A percentile compares a stretch with the other conserved stretches of the same genome.
Conservation (phyloP, 352 stramenopile species). For the Phytopythium oedochilum region DNA sequence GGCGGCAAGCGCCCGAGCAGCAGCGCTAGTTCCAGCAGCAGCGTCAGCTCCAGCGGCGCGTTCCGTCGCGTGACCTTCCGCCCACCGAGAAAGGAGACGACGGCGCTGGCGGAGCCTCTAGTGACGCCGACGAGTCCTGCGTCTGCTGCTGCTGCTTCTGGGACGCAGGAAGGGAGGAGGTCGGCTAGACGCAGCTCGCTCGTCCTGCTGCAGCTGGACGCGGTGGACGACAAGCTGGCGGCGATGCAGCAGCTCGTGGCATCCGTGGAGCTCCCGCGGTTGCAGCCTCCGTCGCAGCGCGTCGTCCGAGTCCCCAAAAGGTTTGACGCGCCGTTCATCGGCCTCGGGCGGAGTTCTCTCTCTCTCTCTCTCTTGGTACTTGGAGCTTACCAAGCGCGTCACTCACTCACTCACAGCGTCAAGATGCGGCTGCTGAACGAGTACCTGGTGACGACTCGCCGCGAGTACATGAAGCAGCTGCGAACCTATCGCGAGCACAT, state of each 20-base stretch:
- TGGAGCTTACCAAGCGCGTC: too few relatives aligned
- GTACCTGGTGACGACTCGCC: slow-evolving; percentile 33
- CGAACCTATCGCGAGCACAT: slow-evolving; percentile 49
- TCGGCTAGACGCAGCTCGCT: slow-evolving; percentile 3
- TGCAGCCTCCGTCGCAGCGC: slow-evolving; percentile 54
- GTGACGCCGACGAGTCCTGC: background rate
- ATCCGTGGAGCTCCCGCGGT: slow-evolving; percentile 67
- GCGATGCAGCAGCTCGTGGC: slow-evolving; percentile 77
- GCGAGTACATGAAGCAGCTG: slow-evolving; percentile 35
- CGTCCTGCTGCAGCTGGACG: slow-evolving; percentile 30
- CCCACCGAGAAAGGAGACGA: background rate
- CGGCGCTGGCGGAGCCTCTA: background rate
- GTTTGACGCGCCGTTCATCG: slow-evolving; percentile 6
- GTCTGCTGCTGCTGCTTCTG: background rate
- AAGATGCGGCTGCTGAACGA: slow-evolving; percentile 55
- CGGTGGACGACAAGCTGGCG: slow-evolving; percentile 58
- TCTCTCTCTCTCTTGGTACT: background rate
- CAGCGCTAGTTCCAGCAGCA: slow-evolving; percentile 3
- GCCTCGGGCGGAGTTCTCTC: background rate
- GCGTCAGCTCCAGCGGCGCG: background rate
- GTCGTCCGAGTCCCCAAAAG: slow-evolving; percentile 69
- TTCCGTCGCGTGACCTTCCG: background rate
- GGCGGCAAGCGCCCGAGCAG: background rate
- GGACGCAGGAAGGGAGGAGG: background rate
- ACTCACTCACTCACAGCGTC: slow-evolving; percentile 22